Percentiles rank a stretch among this genome's conserved stretches.
These are phyloP conservation scores for Iberis amara DNA, from an alignment of 441 rosid genomes.

Conservation along the genomic window DNA sequence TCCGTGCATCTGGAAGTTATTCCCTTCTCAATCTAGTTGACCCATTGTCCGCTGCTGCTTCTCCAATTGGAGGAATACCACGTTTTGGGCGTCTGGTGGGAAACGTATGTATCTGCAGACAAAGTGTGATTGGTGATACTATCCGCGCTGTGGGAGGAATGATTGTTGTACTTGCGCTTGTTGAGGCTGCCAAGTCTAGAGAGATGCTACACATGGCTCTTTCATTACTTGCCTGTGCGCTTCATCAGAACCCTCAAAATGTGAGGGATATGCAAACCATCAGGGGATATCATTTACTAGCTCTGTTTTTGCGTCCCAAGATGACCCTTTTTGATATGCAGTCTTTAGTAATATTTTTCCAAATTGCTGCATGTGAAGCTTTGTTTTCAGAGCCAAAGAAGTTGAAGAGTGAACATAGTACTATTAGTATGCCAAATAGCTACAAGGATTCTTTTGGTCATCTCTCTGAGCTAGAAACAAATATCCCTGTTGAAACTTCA, in stretches of 20 bases:
- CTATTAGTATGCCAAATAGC: conserved; percentile 43
- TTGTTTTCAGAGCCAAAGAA: conserved; percentile 94
- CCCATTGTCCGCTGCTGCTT: conserved; percentile 98
- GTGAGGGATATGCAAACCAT: conserved; percentile 94
- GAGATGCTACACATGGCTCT: conserved; percentile 99
- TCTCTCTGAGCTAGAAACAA: conserved; percentile 92
- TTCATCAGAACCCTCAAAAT: conserved; percentile 95
- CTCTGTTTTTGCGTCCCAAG: conserved; percentile 88
- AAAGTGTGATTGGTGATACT: conserved; percentile 87
- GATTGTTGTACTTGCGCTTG: conserved; percentile 83
- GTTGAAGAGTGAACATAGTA: conserved; percentile 41
- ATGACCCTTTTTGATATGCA: conserved; percentile 97
- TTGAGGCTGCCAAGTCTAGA: conserved; percentile 95
- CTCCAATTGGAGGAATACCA: conserved; percentile 99
- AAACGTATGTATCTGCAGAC: conserved; percentile 77
- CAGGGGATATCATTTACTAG: conserved; percentile 98
- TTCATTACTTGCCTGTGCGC: conserved; percentile 83
- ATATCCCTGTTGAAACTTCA: conserved; percentile 79
- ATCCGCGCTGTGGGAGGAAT: conserved; percentile 93
- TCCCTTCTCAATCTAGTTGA: conserved; percentile 98
- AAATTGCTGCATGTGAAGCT: conserved; percentile 99
- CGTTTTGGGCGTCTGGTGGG: conserved; percentile 95
- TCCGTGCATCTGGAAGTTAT: conserved; percentile 72
- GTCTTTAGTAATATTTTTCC: conserved; percentile 92
- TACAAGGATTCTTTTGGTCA: conserved; percentile 92